Percentiles rank a stretch among this genome's conserved stretches.
Conservation (phyloP, 371 early-diverging fungal species). For the Lichtheimia ramosa region DNA sequence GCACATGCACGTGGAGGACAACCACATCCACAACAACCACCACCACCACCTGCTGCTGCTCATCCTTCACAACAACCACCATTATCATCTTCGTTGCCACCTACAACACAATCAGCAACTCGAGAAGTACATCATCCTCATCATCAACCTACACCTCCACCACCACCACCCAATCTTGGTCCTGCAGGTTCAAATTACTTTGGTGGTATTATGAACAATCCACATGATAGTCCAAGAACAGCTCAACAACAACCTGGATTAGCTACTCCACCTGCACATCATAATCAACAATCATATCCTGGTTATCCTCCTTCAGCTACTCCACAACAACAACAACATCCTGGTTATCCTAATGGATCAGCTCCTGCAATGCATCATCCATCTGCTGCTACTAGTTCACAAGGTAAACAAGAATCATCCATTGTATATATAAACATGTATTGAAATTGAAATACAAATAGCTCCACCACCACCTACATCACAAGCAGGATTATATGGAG, state of each 20-base stretch:
- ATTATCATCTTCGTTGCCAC: neutral
- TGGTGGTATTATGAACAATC: constrained; percentile 47
- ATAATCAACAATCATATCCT: neutral
- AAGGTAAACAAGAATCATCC: too few relatives aligned
- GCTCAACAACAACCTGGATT: constrained; percentile 24
- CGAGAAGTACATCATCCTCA: constrained; percentile 1
- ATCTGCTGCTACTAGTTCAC: neutral
- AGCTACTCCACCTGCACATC: constrained; percentile 1
- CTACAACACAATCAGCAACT: neutral
- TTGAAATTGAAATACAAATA: neutral
- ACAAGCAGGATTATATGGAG: neutral
- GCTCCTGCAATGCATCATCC: constrained; percentile 10
- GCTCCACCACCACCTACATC: neutral
- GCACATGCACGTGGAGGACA: constrained; percentile 3
- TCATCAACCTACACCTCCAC: constrained; percentile 33
- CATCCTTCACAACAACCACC: constrained; percentile 4
- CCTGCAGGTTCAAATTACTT: constrained; percentile 45
- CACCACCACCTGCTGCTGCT: neutral
- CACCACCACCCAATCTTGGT: constrained; percentile 45
- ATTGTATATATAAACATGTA: too few relatives aligned
- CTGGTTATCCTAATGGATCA: constrained; percentile 13
- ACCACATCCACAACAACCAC: neutral
- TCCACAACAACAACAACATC: constrained; percentile 11
- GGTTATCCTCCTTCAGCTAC: constrained; percentile 16
- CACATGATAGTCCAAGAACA: constrained; percentile 35